Evolutionary conservation across 2,329 filamentous ascomycete species (phyloP), one percentile per base, ranked within the genome.

Genomic region (Pseudocercospora musae): DNA sequence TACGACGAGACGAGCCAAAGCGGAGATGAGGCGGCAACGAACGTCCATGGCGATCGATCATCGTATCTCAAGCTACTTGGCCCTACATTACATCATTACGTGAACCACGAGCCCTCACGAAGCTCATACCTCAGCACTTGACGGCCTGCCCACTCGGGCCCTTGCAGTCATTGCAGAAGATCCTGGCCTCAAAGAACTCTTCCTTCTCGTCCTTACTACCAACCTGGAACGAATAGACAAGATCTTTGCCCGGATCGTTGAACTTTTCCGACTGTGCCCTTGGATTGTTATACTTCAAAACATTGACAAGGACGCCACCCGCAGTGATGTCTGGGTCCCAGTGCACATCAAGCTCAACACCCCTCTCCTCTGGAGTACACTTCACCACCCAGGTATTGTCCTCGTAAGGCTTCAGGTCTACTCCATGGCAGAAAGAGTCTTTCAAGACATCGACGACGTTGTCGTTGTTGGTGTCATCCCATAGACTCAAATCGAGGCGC

Each of bases 381-480:
- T 48, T 48, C 21, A 66, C 60, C 9, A 44, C 50, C 63, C 63
- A 66, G 7, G 58, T 40, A 27, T 66, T 63, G 20, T 53, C 52
- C 11, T 52, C 58, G 55, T 63, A 66, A 0, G 60, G 60, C 18
- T 61, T 63, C 23, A 63, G 58, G 15, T 66, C 63, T 0, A 57
- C 27, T 50, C 60, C 63, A 7, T 48, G 7, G 31, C 63, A 66
- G 54, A 66, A 62, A 21, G 60, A 48, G 50, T 65, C 63, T 23
- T 61, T 61, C 15, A 63, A 29, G 6, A 61, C 37, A 9, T 66
- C 60, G 11, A 63, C 63, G 49, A 63, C 50, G 15, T 54, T 13
- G 52, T 66, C 55, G 37, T 66, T 66, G 58, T 66, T 58, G 3
- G 20, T 46, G 29, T 66, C 60, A 25, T 66, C 63, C 63, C 63